Conservation (phyloP, 805 yeast species). For the Wickerhamia fluorescens region DNA sequence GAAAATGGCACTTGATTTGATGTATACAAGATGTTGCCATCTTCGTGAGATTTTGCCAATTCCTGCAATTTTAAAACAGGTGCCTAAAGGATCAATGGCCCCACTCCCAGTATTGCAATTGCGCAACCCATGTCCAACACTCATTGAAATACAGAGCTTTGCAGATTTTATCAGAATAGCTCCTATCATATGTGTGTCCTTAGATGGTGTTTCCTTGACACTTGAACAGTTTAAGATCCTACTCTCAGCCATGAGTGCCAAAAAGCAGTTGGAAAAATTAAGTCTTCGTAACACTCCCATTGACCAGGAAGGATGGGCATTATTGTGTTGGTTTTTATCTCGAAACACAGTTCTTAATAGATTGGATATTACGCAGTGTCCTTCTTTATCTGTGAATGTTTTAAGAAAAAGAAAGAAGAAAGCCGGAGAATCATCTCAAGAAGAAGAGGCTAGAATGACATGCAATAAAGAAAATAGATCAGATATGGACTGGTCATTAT, state of each 20-base stretch:
- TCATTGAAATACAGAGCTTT: conserved; percentile 81
- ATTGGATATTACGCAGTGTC: conserved; percentile 68
- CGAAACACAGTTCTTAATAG: conserved; percentile 51
- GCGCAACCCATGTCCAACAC: conserved; percentile 82
- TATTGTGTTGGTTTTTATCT: conserved; percentile 67
- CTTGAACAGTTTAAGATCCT: conserved; percentile 70
- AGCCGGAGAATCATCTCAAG: conserved; percentile 10
- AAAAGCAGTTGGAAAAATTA: conserved; percentile 60
- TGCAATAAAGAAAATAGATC: conserved; percentile 52
- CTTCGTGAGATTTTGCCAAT: conserved; percentile 87
- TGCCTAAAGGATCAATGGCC: conserved; percentile 68
- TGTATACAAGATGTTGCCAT: conserved; percentile 92
- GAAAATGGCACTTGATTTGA: conserved; percentile 54
- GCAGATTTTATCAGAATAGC: conserved; percentile 84
- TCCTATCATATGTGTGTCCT: conserved; percentile 65
- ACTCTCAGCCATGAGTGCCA: conserved; percentile 62
- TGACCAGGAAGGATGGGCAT: conserved; percentile 68
- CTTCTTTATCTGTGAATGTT: conserved; percentile 38
- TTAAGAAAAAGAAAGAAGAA: conserved; percentile 30
- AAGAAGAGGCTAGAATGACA: conserved; percentile 32
- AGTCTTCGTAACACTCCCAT: conserved; percentile 75
- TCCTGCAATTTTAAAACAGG: conserved; percentile 78
- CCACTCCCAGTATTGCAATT: conserved; percentile 69
- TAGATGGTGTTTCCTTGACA: conserved; percentile 74
- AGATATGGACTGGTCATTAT: conserved; percentile 75